Evolutionary conservation across 805 yeast genomes (phyloP), one percentile per base, ranked within the genome.

Genomic region (Brettanomyces nanus): DNA sequence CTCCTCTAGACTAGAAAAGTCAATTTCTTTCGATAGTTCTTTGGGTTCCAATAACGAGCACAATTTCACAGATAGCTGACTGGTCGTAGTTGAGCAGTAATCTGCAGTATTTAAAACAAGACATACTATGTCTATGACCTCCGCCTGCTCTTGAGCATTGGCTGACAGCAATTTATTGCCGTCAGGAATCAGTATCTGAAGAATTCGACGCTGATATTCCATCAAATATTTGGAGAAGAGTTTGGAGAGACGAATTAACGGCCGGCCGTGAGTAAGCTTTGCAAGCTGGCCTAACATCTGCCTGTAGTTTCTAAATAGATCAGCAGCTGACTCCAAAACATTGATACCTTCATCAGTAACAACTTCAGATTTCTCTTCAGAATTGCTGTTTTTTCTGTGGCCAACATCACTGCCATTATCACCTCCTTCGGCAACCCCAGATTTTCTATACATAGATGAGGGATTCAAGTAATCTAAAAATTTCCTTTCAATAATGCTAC

Each of bases 81-180:
- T 70, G 2, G 80, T 74, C 3, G 95, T 92, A 9, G 75, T 67
- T 14, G 85, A 73, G 42, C 95, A 80, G 56, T 89, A 92, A 54
- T 90, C 95, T 1, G 95, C 86, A 0, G 98, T 90, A 48, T 86
- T 85, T 26, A 90, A 61, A 7, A 87, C 71, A 53, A 85, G 63
- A 21, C 92, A 79, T 2, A 84, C 67, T 42, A 81, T 74, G 31
- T 69, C 70, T 15, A 85, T 62, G 1, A 85, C 78, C 46, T 83
- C 90, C 10, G 70, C 62, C 20, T 75, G 70, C 21, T 61, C 51
- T 28, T 49, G 39, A 1, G 57, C 56, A 18, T 65, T 61, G 6
- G 51, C 54, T 2, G 63, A 58, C 2, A 53, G 45, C 15, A 54
- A 37, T 25, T 48, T 39, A 28, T 50, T 53, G 10, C 44, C 37